Base-by-base conservation (phyloP, 768 basidiomycete genomes). In the Tylopilus sp. region DNA sequence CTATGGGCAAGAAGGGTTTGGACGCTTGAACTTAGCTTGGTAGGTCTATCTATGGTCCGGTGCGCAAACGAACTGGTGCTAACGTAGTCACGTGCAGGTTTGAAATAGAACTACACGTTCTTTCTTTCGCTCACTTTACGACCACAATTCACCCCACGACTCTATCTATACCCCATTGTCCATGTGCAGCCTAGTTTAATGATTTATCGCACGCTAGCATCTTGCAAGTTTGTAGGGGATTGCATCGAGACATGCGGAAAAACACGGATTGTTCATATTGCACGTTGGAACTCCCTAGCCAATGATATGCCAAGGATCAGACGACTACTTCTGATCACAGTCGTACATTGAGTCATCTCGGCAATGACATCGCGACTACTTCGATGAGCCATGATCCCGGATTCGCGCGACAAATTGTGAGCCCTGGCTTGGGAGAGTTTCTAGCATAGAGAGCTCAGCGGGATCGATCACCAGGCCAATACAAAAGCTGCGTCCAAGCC, bases 1-100 rank as follows among this genome's bases (percentile, higher is more conserved):
- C 78, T 99, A 41, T 98, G 97, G 95, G 94, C 95, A 18, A 81
- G 97, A 51, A 76, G 97, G 51, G 97, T 99, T 15, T 99, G 97
- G 97, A 99, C 97, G 10, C 76, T 99, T 51, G 97, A 99, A 74
- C 78, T 98, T 52, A 94, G 91, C 69, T 73, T 98, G 77, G 94
- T 98, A 55, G 44, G 76, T 71, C 51, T 47, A 11, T 40, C 22
- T 40, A 30, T 25, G 18, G 41, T 10, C 10, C 13, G 28, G 36
- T 51, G 47, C 36, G 35, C 23, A 31, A 36, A n/a, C n/a, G 10
- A 12, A 15, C 12, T 11, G 15, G n/a, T 40, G 18, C 43, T 60
- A 43, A 55, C 48, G 28, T 9, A 2, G 26, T 40, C 47, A 23
- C 21, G 21, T 45, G 23, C 20, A 65, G 64, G 64, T 65, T 48